phyloP scores from a whole-genome alignment of 805 yeast species.

The Candida gorgasii region DNA sequence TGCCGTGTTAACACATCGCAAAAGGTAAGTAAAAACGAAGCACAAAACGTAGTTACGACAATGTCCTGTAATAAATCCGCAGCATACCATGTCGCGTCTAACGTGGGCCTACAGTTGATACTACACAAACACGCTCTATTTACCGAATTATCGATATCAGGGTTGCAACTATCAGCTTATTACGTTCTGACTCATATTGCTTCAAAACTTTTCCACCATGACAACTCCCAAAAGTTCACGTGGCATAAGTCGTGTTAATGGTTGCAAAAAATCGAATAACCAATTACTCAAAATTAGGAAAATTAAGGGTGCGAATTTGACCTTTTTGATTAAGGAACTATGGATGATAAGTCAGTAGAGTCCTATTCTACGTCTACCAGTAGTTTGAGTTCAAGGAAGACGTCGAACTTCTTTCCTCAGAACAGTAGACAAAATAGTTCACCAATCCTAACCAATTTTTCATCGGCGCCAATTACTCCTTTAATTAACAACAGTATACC shows the following conservation, averaged over 20 bases:
- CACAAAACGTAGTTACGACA: neutral
- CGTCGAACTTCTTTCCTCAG: constrained; percentile 17
- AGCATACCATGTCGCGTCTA: constrained; percentile 1
- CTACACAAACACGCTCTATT: too few relatives aligned
- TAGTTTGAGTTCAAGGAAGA: constrained; percentile 14
- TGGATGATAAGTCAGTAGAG: constrained; percentile 15
- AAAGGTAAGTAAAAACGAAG: neutral
- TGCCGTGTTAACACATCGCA: too few relatives aligned
- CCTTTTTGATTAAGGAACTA: constrained; percentile 4
- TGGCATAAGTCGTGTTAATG: neutral
- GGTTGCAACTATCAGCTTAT: too few relatives aligned
- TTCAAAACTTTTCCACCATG: neutral
- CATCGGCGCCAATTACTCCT: constrained; percentile 19
- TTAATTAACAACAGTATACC: constrained; percentile 9
- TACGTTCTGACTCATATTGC: too few relatives aligned
- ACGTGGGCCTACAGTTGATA: too few relatives aligned
- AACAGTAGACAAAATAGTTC: constrained; percentile 6
- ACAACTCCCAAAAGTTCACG: neutral
- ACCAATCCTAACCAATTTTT: constrained; percentile 8
- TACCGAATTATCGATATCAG: too few relatives aligned
- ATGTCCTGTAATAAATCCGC: neutral
- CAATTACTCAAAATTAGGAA: neutral
- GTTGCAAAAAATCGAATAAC: neutral
- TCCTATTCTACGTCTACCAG: constrained; percentile 13
- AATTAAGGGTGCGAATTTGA: constrained; percentile 6